Percentiles rank a stretch among this genome's conserved stretches.
Evolutionary conservation across 352 stramenopile species (phyloP).

Genomic region (Phytophthora megakarya): DNA sequence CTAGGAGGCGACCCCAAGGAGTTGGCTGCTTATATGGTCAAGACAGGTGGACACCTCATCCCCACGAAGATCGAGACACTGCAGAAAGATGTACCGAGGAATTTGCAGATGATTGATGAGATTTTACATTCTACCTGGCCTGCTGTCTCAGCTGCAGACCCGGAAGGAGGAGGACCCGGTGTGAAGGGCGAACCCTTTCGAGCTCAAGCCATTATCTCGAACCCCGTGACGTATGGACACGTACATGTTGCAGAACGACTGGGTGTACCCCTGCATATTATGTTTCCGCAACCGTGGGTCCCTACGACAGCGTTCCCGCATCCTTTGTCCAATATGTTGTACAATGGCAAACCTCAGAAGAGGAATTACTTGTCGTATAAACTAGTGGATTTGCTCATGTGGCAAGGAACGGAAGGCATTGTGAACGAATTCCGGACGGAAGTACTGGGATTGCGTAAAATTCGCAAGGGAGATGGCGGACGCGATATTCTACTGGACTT

Average conservation of each 20-base stretch:
- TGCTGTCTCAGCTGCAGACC: conserved; percentile 73
- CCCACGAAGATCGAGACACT: conserved; percentile 64
- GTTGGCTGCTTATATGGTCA: conserved; percentile 90
- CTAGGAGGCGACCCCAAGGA: conserved; percentile 71
- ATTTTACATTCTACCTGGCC: conserved; percentile 89
- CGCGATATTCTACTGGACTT: conserved; percentile 47
- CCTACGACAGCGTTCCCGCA: conserved; percentile 89
- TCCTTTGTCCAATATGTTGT: conserved; percentile 80
- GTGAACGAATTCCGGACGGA: conserved; percentile 62
- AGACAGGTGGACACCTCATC: conserved; percentile 74
- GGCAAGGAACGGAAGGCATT: conserved; percentile 45
- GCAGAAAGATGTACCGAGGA: conserved; percentile 67
- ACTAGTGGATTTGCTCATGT: conserved; percentile 54
- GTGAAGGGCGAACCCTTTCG: conserved; percentile 61
- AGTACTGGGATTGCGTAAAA: conserved; percentile 31
- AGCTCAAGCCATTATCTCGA: conserved; percentile 92
- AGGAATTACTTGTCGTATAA: conserved; percentile 62
- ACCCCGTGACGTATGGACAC: conserved; percentile 91
- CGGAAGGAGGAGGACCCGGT: conserved; percentile 51
- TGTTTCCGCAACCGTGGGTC: conserved; percentile 92
- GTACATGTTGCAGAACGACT: conserved; percentile 92
- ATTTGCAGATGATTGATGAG: conserved; percentile 88
- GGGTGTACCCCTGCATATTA: conserved; percentile 91
- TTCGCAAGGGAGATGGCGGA: conserved; percentile 42
- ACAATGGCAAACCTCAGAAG: conserved; percentile 56